A percentile compares a stretch with the other conserved stretches of the same genome.
These are phyloP conservation scores for Protomyces lactucae-debilis DNA, from an alignment of 1,139 yeast genomes.

Conservation along the genomic window DNA sequence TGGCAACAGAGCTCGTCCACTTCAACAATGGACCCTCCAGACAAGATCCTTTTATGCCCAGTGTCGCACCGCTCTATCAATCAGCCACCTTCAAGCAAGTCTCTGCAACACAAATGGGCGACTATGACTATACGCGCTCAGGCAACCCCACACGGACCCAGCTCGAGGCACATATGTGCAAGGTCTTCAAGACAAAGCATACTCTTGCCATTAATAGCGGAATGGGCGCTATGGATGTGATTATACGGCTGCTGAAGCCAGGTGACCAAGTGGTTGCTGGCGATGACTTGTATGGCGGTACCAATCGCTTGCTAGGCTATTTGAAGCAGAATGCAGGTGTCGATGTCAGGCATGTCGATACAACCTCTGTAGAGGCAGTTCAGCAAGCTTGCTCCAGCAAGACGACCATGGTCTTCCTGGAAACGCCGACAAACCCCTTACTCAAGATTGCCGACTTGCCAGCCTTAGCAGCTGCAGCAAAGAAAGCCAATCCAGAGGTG, in stretches of 20 bases:
- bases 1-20: slow-evolving; percentile 63
- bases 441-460: slow-evolving; percentile 68
- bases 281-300: slow-evolving; percentile 91
- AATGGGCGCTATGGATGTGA: slow-evolving; percentile 76
- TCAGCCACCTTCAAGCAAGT: slow-evolving; percentile 88
- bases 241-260: slow-evolving; percentile 55
- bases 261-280: slow-evolving; percentile 55
- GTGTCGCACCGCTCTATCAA: slow-evolving; percentile 84
- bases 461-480: slow-evolving; percentile 50
- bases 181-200: slow-evolving; percentile 69
- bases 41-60: slow-evolving; percentile 67
- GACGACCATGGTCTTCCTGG: slow-evolving; percentile 81
- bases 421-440: slow-evolving; percentile 86
- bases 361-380: slow-evolving; percentile 63
- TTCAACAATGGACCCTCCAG: slow-evolving; percentile 46
- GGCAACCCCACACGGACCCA: slow-evolving; percentile 84
- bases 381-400: slow-evolving; percentile 43
- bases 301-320: slow-evolving; percentile 76
- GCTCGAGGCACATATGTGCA: slow-evolving; percentile 75
- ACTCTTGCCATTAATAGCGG: slow-evolving; percentile 83
- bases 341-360: slow-evolving; percentile 71
- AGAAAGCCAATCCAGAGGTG: slow-evolving; percentile 54
- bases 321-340: slow-evolving; percentile 63
- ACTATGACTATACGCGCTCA: slow-evolving; percentile 79
- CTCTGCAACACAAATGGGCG: slow-evolving; percentile 61